A percentile compares a stretch with the other conserved stretches of the same genome.
Evolutionary conservation across 1,284 basidiomycete species (phyloP).

Genomic region (Pulveroboletus sp.): DNA sequence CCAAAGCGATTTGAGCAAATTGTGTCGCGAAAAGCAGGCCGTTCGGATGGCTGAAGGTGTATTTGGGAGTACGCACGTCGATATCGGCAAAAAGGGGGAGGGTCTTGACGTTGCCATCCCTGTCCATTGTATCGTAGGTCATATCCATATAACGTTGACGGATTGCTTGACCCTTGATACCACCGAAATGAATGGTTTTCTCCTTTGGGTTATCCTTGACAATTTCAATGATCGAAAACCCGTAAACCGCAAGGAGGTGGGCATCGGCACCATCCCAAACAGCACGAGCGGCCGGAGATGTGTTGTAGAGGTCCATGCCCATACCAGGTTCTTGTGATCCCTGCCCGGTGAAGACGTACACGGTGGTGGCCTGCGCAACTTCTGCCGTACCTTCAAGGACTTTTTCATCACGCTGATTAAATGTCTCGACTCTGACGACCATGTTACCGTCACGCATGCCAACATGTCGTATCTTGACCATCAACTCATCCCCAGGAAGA

Average conservation of each 20-base stretch:
- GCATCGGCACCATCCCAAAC: constrained; percentile 97
- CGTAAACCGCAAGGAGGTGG: constrained; percentile 92
- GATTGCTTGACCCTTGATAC: constrained; percentile 97
- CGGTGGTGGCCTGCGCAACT: constrained; percentile 89
- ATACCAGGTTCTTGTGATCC: constrained; percentile 98
- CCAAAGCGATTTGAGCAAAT: constrained; percentile 97
- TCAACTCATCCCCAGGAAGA: constrained; percentile 88
- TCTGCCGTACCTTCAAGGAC: constrained; percentile 92
- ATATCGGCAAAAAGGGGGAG: constrained; percentile 94
- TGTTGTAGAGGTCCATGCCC: constrained; percentile 98
- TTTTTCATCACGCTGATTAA: constrained; percentile 86
- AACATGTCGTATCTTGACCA: constrained; percentile 86
- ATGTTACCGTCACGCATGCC: constrained; percentile 93
- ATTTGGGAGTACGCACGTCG: constrained; percentile 87
- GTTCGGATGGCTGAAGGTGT: constrained; percentile 95
- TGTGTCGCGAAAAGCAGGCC: constrained; percentile 97
- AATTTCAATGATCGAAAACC: constrained; percentile 98
- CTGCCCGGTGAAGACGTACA: constrained; percentile 98
- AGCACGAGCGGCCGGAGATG: constrained; percentile 88
- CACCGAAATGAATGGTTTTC: constrained; percentile 98
- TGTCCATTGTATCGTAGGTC: constrained; percentile 96
- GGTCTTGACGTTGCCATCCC: constrained; percentile 92
- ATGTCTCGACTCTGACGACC: constrained; percentile 88
- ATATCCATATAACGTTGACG: constrained; percentile 99
- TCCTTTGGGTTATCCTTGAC: constrained; percentile 97